These are phyloP conservation scores for Lecanicillium sp. DNA, from an alignment of 2,329 filamentous ascomycete genomes.

Conservation along the genomic window DNA sequence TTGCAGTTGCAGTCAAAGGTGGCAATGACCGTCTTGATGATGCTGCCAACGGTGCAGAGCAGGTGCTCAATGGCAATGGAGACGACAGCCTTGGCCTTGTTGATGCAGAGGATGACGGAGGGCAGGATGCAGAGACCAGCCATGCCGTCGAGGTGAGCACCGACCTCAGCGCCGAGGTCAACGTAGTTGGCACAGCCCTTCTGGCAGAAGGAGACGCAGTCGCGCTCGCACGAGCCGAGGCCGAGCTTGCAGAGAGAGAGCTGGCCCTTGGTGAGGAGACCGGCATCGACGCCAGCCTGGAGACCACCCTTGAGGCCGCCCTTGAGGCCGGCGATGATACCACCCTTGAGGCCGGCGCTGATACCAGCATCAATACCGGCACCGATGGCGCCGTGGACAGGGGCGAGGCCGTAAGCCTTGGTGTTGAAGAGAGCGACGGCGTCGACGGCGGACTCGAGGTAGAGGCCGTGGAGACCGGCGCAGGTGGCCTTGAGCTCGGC, in stretches of 20 bases:
- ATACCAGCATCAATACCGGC: conserved; percentile 22
- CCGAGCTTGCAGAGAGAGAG: conserved; percentile 26
- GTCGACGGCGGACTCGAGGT: conserved; percentile 25
- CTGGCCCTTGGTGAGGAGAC: conserved; percentile 22
- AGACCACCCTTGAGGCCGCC: background rate
- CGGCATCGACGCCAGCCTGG: conserved; percentile 20
- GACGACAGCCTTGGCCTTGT: conserved; percentile 21
- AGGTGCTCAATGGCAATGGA: conserved; percentile 25
- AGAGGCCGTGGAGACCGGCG: conserved; percentile 28
- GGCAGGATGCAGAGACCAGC: conserved; percentile 28
- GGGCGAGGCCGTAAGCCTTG: conserved; percentile 25
- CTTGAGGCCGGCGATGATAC: background rate
- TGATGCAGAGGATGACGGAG: conserved; percentile 25
- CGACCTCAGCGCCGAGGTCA: conserved; percentile 22
- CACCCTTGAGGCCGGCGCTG: no score
- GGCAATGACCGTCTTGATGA: conserved; percentile 24
- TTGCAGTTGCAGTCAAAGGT: conserved; percentile 30
- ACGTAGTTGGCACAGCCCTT: conserved; percentile 35
- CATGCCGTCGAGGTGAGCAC: conserved; percentile 23
- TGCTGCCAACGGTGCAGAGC: conserved; percentile 28
- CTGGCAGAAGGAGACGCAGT: conserved; percentile 33
- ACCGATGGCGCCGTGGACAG: conserved; percentile 22
- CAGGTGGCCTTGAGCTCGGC: conserved; percentile 26
- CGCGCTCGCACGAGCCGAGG: conserved; percentile 27
- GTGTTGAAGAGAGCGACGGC: conserved; percentile 35